These are phyloP conservation scores for Cadophora malorum DNA, from an alignment of 2,329 filamentous ascomycete species.

Conservation along the genomic window DNA sequence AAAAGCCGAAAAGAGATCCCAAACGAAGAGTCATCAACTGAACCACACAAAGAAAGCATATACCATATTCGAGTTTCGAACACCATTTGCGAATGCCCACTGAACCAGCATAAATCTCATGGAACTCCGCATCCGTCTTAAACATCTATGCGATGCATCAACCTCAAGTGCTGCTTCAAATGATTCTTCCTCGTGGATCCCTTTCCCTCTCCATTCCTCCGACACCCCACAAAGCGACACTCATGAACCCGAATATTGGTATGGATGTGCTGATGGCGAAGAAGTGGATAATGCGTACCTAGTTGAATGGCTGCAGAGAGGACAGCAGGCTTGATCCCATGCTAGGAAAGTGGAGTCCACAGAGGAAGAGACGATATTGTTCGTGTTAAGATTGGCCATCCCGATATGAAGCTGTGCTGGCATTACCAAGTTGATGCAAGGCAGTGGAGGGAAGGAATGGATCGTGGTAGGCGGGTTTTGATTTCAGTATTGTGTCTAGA, in stretches of 20 bases:
- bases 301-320: neutral
- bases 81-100: neutral
- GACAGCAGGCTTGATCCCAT: neutral
- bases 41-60: neutral
- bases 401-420: neutral
- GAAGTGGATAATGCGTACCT: neutral
- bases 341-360: neutral
- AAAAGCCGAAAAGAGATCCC: neutral
- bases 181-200: conserved; percentile 10
- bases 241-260: conserved; percentile 1
- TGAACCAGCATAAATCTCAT: neutral
- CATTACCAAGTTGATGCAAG: neutral
- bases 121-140: neutral
- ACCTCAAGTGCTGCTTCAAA: conserved; percentile 3
- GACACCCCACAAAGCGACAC: neutral
- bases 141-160: neutral
- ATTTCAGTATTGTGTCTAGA: neutral
- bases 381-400: conserved; percentile 1
- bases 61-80: neutral
- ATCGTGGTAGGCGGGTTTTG: neutral
- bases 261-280: conserved; percentile 2
- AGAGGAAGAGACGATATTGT: neutral
- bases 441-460: neutral
- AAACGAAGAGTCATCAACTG: neutral
- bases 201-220: neutral